phyloP scores from a whole-genome alignment of 768 basidiomycete species.

The Mycena belliarum region DNA sequence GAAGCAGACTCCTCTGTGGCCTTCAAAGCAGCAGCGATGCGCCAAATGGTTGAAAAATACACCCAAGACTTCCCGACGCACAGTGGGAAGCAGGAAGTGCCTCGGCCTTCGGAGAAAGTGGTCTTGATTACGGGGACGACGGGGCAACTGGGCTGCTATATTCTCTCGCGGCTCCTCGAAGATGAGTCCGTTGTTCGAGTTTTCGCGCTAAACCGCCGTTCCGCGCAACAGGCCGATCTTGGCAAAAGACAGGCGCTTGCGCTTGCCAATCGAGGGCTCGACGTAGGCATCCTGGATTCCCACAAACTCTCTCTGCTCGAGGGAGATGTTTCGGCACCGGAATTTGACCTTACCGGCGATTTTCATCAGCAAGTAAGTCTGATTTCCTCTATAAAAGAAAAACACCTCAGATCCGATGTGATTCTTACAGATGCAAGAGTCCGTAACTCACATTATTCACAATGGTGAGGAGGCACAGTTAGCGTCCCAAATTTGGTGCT shows the following conservation, averaged over 20 bases:
- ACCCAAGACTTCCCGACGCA: slow-evolving; percentile 15
- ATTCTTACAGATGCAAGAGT: slow-evolving; percentile 24
- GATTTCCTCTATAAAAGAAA: background rate
- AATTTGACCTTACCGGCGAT: slow-evolving; percentile 30
- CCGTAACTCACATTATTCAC: slow-evolving; percentile 39
- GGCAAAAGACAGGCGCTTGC: slow-evolving; percentile 28
- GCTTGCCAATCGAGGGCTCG: slow-evolving; percentile 33
- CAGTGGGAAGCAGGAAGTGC: background rate
- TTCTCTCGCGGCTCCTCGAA: slow-evolving; percentile 27
- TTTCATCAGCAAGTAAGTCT: slow-evolving; percentile 15
- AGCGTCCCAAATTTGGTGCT: background rate
- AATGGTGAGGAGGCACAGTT: slow-evolving; percentile 27
- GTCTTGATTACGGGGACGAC: slow-evolving; percentile 38
- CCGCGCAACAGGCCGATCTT: slow-evolving; percentile 19
- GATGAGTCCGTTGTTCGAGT: slow-evolving; percentile 22
- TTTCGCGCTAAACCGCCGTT: slow-evolving; percentile 31
- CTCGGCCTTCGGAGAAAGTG: slow-evolving; percentile 3
- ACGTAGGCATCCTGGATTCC: slow-evolving; percentile 27
- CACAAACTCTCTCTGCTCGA: slow-evolving; percentile 36
- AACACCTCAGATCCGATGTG: background rate
- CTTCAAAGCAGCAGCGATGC: slow-evolving; percentile 16
- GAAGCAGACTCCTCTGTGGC: background rate
- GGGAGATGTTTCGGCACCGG: slow-evolving; percentile 23
- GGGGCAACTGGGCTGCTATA: slow-evolving; percentile 32
- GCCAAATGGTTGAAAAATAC: slow-evolving; percentile 15